These are phyloP conservation scores for Pseudogymnoascus pannorum DNA, from an alignment of 2,329 filamentous ascomycete genomes.

Conservation along the genomic window DNA sequence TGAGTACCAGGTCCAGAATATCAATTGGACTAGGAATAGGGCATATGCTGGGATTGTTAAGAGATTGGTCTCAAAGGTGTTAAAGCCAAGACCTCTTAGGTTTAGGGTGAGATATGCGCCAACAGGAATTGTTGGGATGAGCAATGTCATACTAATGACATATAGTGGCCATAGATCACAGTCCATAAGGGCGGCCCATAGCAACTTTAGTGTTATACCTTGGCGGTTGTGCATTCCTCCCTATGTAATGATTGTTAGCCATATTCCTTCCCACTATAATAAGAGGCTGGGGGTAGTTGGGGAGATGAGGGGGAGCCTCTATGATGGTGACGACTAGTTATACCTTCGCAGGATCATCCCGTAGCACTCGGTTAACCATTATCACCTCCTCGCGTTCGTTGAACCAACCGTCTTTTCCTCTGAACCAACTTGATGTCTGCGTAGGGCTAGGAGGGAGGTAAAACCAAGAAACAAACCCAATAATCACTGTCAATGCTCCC, in stretches of 20 bases:
- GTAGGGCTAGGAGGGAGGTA: constrained; percentile 54
- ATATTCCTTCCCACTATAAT: too few species aligned
- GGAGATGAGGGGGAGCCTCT: too few species aligned
- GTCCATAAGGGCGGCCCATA: constrained; percentile 40
- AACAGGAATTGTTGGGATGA: neutral
- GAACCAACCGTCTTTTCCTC: constrained; percentile 54
- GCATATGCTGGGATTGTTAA: constrained; percentile 37
- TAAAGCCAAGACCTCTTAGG: neutral
- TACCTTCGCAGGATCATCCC: constrained; percentile 44
- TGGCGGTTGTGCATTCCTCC: constrained; percentile 40
- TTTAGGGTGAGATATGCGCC: neutral
- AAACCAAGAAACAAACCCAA: constrained; percentile 45
- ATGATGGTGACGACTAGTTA: too few species aligned
- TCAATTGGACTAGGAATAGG: constrained; percentile 28
- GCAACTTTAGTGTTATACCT: constrained; percentile 35
- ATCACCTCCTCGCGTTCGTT: constrained; percentile 57
- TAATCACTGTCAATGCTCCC: constrained; percentile 39
- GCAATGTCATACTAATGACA: constrained; percentile 24
- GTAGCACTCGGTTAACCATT: constrained; percentile 52
- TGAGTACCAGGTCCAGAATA: constrained; percentile 39
- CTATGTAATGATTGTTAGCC: constrained; percentile 39
- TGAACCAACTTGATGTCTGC: constrained; percentile 50
- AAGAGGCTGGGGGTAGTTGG: too few species aligned
- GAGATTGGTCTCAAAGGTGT: constrained; percentile 36
- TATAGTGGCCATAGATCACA: constrained; percentile 44